Conservation (phyloP, 768 basidiomycete genomes). For the Mrakia blollopis region DNA sequence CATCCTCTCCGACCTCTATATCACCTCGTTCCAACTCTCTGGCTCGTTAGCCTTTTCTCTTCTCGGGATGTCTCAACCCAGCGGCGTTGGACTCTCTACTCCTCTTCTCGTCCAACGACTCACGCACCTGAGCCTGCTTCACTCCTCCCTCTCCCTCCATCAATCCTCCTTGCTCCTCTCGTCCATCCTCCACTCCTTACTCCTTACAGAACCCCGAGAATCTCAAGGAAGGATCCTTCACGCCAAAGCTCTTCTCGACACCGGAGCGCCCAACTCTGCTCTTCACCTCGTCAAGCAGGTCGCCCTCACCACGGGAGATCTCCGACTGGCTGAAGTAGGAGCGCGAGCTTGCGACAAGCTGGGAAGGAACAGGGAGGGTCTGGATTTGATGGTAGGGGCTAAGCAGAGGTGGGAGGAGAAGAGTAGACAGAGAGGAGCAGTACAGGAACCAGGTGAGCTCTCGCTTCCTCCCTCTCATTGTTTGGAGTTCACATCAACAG, state of each 20-base stretch:
- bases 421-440: not conserved
- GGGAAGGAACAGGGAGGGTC: slow-evolving; percentile 69
- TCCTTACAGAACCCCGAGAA: slow-evolving; percentile 54
- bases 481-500: not conserved
- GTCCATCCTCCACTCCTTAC: slow-evolving; percentile 27
- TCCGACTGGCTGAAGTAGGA: slow-evolving; percentile 59
- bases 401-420: not conserved
- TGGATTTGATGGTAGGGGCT: slow-evolving; percentile 35
- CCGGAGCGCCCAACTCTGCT: slow-evolving; percentile 70
- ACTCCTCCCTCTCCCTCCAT: slow-evolving; percentile 17
- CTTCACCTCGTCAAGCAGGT: slow-evolving; percentile 54
- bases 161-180: slow-evolving; percentile 23
- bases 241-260: slow-evolving; percentile 66
- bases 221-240: slow-evolving; percentile 72
- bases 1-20: too few species aligned
- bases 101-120: not conserved
- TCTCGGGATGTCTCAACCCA: not conserved
- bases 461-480: not conserved
- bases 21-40: too few species aligned
- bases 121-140: slow-evolving; percentile 10
- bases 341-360: slow-evolving; percentile 67
- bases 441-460: not conserved
- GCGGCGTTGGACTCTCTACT: not conserved
- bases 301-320: slow-evolving; percentile 18
- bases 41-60: too few species aligned